Evolutionary conservation across 2,329 filamentous ascomycete species (phyloP).

Genomic region (Mycosphaerelloides madeirae): DNA sequence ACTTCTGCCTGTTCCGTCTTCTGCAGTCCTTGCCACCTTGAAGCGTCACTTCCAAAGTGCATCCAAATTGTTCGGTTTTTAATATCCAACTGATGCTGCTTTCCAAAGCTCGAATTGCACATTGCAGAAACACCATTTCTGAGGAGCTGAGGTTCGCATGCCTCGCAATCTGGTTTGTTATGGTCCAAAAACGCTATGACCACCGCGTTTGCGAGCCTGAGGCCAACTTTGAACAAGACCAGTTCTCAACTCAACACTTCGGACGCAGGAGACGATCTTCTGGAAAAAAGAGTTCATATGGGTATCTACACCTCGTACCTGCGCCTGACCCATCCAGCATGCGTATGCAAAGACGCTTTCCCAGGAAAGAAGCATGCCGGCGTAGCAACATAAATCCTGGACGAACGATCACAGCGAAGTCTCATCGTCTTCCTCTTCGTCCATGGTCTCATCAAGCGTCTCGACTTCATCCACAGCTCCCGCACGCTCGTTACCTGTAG

Average conservation of each 20-base stretch:
- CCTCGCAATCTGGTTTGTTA: not conserved
- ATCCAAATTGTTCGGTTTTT: too few relatives aligned
- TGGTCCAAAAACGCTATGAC: not conserved
- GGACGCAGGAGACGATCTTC: too few relatives aligned
- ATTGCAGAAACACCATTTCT: too few relatives aligned
- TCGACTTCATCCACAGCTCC: slow-evolving; percentile 87
- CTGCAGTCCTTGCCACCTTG: not conserved
- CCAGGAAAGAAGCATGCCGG: not conserved
- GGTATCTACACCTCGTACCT: not conserved
- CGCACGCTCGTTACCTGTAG: slow-evolving; percentile 55
- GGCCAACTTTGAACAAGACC: slow-evolving; percentile 2
- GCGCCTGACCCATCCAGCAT: too few relatives aligned
- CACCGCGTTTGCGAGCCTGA: slow-evolving; percentile 1
- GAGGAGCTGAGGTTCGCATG: too few relatives aligned
- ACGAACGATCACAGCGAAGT: not conserved
- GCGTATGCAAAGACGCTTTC: not conserved
- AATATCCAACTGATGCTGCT: too few relatives aligned
- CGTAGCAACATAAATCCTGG: not conserved
- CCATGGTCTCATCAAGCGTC: slow-evolving; percentile 63
- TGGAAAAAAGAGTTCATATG: not conserved
- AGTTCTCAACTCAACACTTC: too few relatives aligned
- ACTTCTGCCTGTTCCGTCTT: slow-evolving; percentile 3
- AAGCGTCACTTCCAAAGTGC: not conserved
- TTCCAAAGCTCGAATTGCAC: not conserved
- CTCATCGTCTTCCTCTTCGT: slow-evolving; percentile 13